Evolutionary conservation across 352 stramenopile species (phyloP), one percentile per base, ranked within the genome.

Genomic region (Phytophthora pisi): DNA sequence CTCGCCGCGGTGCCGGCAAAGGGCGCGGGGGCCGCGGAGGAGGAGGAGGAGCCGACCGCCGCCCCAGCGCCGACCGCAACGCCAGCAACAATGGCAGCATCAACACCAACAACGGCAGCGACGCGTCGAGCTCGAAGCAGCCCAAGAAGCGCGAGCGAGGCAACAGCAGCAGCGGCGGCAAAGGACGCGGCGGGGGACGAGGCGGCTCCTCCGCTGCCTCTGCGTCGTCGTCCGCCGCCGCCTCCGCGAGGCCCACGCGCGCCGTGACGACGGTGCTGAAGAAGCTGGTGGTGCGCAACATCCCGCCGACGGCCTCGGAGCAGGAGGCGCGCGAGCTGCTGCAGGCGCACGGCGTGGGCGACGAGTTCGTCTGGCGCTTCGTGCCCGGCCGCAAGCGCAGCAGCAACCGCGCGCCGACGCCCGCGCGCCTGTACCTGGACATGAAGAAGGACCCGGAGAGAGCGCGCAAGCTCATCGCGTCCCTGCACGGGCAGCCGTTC

Each of bases 251-350:
- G 8, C 78, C 80, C n/a, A 73, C 74, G 38, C 81, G 83, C 15
- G 60, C 72, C 6, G 67, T 79, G n/a, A 79, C 67, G 46, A 74
- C 81, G 1, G 72, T 88, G 18, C 73, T 81, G 53, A 82, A 84
- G 61, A 94, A 94, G 57, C 57, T 94, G 36, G 62, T 92, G 49
- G 61, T 94, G 31, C 84, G 82, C 59, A 87, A 92, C 53, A 84
- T 94, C 42, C 86, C 84, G 16, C 57, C 85, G 50, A 60, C 64
- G 8, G 77, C 72, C 23, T 66, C 72, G 23, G 75, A 89, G 51
- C 64, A 83, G 28, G 66, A 79, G 23, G 65, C 79, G 45, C 51
- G 61, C 15, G 51, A 66, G 38, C 59, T 90, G 52, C 53, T 91
- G 9, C 64, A 77, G 34, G 24, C 63, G 31, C 66, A 82, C 16